phyloP scores from a whole-genome alignment of 352 stramenopile species.

The Phytopythium cucurbitacearum region DNA sequence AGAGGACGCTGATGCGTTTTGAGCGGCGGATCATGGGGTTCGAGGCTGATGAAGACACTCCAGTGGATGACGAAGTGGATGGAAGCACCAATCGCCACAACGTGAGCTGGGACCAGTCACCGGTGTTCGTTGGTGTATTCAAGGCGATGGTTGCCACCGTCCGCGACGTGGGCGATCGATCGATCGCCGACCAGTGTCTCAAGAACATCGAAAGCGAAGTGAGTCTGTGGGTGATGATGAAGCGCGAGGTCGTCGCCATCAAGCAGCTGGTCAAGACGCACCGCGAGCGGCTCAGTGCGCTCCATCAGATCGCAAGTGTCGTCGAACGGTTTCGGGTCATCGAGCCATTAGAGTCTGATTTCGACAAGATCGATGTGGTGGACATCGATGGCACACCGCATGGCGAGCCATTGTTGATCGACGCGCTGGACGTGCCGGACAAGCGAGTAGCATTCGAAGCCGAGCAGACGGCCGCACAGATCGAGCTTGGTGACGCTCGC shows the following conservation, averaged over 20 bases:
- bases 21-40: slow-evolving; percentile 50
- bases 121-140: slow-evolving; percentile 61
- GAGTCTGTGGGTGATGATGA: slow-evolving; percentile 41
- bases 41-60: slow-evolving; percentile 18
- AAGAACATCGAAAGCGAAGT: slow-evolving; percentile 30
- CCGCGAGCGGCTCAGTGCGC: slow-evolving; percentile 53
- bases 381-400: slow-evolving; percentile 32
- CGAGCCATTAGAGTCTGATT: slow-evolving; percentile 5
- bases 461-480: slow-evolving; percentile 34
- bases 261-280: slow-evolving; percentile 68
- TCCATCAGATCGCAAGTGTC: slow-evolving; percentile 78
- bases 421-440: slow-evolving; percentile 33
- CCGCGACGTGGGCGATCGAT: slow-evolving; percentile 11
- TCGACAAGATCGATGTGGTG: slow-evolving; percentile 4
- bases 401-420: slow-evolving; percentile 56
- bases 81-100: slow-evolving; percentile 3
- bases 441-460: slow-evolving; percentile 34
- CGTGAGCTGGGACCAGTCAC: slow-evolving; percentile 9
- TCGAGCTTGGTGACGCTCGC: slow-evolving; percentile 43
- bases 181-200: neutral
- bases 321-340: slow-evolving; percentile 52
- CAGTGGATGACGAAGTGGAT: slow-evolving; percentile 10
- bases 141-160: slow-evolving; percentile 36
- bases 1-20: slow-evolving; percentile 55
- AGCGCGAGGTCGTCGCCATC: slow-evolving; percentile 46